These are phyloP conservation scores for Aspergillus conjunctus DNA, from an alignment of 495 filamentous ascomycete genomes.

Conservation along the genomic window DNA sequence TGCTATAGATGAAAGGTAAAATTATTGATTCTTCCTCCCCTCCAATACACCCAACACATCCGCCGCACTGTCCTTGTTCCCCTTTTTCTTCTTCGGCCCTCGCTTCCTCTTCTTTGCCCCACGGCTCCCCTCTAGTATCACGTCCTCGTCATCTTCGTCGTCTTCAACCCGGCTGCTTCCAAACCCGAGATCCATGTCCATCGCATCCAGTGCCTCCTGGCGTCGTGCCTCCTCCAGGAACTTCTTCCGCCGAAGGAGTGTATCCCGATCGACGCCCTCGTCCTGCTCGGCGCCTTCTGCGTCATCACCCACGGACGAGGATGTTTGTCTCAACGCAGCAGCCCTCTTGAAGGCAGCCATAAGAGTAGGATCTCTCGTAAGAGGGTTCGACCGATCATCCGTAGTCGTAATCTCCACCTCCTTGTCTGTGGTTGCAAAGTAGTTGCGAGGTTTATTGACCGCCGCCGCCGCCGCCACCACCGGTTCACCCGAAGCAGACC, in stretches of 20 bases:
- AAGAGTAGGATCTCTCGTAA: conserved; percentile 72
- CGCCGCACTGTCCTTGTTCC: conserved; percentile 74
- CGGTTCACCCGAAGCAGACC: not conserved
- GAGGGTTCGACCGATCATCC: conserved; percentile 37
- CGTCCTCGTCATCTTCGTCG: conserved; percentile 73
- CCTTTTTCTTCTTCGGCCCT: conserved; percentile 83
- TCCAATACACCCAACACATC: conserved; percentile 84
- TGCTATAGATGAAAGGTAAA: not conserved
- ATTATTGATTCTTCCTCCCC: conserved; percentile 53
- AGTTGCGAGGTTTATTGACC: conserved; percentile 40
- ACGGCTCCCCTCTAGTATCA: conserved; percentile 64
- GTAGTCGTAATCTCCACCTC: conserved; percentile 49
- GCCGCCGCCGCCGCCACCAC: conserved; percentile 33
- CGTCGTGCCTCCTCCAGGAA: conserved; percentile 66
- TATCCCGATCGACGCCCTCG: conserved; percentile 49
- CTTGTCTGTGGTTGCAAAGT: conserved; percentile 42
- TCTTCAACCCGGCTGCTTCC: conserved; percentile 82
- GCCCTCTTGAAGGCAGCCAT: conserved; percentile 85
- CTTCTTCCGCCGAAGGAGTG: conserved; percentile 66
- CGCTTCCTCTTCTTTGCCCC: conserved; percentile 71
- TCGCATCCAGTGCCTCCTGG: conserved; percentile 73
- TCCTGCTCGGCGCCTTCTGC: conserved; percentile 30
- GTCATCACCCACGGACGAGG: conserved; percentile 19
- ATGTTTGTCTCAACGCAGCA: conserved; percentile 63
- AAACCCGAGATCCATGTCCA: conserved; percentile 94